Conservation (phyloP, 2,329 filamentous ascomycete genomes). For the Colletotrichum phormii region DNA sequence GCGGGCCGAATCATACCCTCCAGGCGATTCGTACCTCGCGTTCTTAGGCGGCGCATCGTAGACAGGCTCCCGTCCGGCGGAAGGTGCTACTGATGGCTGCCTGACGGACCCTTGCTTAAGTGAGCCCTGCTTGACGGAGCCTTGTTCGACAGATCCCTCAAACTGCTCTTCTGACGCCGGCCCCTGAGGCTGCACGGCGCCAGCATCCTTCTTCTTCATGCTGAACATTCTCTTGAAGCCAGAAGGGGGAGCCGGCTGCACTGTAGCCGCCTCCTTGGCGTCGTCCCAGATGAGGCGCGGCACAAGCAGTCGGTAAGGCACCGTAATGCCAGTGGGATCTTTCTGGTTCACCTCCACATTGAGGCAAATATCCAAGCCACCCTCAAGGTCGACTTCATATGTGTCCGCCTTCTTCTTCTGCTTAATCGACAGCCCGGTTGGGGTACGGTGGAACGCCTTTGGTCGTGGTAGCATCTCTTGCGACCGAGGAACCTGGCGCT, state of each 20-base stretch:
- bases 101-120: neutral
- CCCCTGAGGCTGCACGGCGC: constrained; percentile 9
- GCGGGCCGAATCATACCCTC: constrained; percentile 22
- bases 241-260: constrained; percentile 43
- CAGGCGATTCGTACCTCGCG: constrained; percentile 26
- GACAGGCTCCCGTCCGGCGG: constrained; percentile 32
- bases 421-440: constrained; percentile 75
- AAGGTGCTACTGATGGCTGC: constrained; percentile 5
- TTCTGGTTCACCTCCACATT: constrained; percentile 90
- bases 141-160: neutral
- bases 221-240: constrained; percentile 60
- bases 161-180: constrained; percentile 23
- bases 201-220: constrained; percentile 48
- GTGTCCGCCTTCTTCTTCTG: constrained; percentile 66
- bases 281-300: constrained; percentile 76
- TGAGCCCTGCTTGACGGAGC: neutral
- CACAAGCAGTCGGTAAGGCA: constrained; percentile 87
- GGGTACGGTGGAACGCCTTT: constrained; percentile 72
- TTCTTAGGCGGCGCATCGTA: constrained; percentile 23
- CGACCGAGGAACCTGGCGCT: constrained; percentile 34
- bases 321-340: constrained; percentile 89
- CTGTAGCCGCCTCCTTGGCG: constrained; percentile 40
- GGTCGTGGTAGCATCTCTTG: constrained; percentile 26
- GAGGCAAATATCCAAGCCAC: constrained; percentile 85
- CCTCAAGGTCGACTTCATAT: constrained; percentile 79